Evolutionary conservation across 371 early-diverging fungal species (phyloP), one percentile per base, ranked within the genome.

Genomic region (Mucor racemosus): DNA sequence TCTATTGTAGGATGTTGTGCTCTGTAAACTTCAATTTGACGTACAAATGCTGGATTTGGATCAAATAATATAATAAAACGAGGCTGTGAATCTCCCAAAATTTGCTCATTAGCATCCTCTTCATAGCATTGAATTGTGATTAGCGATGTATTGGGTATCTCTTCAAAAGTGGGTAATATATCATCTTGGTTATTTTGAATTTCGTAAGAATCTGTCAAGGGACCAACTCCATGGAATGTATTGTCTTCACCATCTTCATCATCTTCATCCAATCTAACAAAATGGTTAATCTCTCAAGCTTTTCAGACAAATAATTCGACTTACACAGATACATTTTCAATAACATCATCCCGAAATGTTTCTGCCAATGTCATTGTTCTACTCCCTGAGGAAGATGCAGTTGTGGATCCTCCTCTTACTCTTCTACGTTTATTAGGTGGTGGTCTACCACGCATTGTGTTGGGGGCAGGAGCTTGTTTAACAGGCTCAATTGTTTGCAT

Each of bases 1-100:
- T 84, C 68, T 7, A 74, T 39, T 0, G 84, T 67, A 1, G 91
- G 87, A 67, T 89, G 69, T 13, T 76, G 60, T 0, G 94, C 91
- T 53, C 93, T 86, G 72, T 90, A 92, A 0, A 90, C 89, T 78
- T 98, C 99, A 5, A 97, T 77, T 38, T 92, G 84, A 15, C 98
- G 87, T 19, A 98, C 86, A 81, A 96, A 95, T 1, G 86, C 87
- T 0, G 94, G 86, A 60, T 94, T 88, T 0, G 97, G 95, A 68
- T 96, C 94, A 71, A 94, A 96, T 88, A 97, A 88, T 34, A 98
- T 84, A 31, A 98, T 89, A 58, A 88, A 91, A 21, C 86, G 74
- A 9, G 99, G 99, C 34, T 84, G 72, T n/a, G 91, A 64, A 15
- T 86, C 82, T 63, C 91, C 84, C 56, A 98, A 72, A 0, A 91